A percentile compares a stretch with the other conserved stretches of the same genome.
Evolutionary conservation across 768 basidiomycete species (phyloP).

Genomic region (Suillus bovinus): DNA sequence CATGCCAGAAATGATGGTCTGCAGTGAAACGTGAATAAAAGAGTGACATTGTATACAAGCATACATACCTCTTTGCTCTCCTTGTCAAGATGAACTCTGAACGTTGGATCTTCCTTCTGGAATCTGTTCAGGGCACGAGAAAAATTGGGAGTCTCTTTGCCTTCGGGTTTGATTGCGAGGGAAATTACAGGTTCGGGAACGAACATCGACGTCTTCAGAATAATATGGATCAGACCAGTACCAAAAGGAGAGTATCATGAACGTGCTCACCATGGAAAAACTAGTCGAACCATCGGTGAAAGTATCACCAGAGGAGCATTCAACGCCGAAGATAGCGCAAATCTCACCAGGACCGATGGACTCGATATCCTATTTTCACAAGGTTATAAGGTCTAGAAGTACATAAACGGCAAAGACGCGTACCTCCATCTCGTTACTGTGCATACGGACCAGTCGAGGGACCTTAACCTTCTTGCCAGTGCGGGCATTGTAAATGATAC

Average conservation of each 20-base stretch:
- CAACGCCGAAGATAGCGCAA: constrained; percentile 98
- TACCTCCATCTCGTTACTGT: constrained; percentile 99
- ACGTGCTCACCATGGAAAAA: constrained; percentile 81
- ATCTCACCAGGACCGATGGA: constrained; percentile 97
- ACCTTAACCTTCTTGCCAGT: constrained; percentile 98
- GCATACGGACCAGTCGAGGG: constrained; percentile 94
- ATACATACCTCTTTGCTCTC: constrained; percentile 92
- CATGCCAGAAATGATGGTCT: constrained; percentile 99
- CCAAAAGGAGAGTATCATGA: background rate
- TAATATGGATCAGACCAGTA: background rate
- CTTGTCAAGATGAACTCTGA: constrained; percentile 92
- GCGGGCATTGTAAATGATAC: constrained; percentile 85
- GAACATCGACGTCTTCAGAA: constrained; percentile 87
- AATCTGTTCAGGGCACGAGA: constrained; percentile 96
- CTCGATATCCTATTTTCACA: constrained; percentile 73
- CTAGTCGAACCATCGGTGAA: constrained; percentile 92
- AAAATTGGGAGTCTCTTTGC: constrained; percentile 93
- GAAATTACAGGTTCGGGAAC: constrained; percentile 99
- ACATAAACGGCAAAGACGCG: constrained; percentile 17
- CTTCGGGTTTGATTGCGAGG: constrained; percentile 87
- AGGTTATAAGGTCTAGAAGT: background rate
- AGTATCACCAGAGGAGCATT: constrained; percentile 96
- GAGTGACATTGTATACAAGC: constrained; percentile 6
- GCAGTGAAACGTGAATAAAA: constrained; percentile 8
- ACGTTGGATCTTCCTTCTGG: constrained; percentile 98